Conservation (phyloP, 805 yeast species). For the Sugiyamaella marilandica region DNA sequence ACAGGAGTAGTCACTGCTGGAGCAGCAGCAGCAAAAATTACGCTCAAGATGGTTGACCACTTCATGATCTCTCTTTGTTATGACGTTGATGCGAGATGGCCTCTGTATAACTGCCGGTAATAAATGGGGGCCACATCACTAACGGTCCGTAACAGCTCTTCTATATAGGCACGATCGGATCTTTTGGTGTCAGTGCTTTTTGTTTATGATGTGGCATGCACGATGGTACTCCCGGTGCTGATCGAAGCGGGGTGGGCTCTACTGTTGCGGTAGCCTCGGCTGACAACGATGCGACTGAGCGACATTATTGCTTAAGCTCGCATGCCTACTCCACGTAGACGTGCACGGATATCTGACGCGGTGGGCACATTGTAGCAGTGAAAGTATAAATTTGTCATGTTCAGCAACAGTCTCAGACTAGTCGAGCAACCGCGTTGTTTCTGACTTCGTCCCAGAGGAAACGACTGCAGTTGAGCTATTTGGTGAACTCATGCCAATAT, state of each 20-base stretch:
- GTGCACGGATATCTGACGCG: too few species aligned
- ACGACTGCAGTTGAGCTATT: neutral
- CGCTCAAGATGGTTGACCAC: neutral
- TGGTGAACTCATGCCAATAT: neutral
- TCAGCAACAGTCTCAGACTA: too few species aligned
- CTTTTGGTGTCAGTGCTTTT: neutral
- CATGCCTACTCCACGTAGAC: too few species aligned
- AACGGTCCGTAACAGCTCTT: neutral
- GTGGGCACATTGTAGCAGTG: too few species aligned
- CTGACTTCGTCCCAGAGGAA: neutral
- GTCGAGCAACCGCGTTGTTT: neutral
- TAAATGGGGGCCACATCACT: neutral
- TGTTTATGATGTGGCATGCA: neutral
- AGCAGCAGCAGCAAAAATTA: neutral
- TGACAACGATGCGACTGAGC: too few species aligned
- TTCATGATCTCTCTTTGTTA: neutral
- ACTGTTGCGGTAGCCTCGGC: neutral
- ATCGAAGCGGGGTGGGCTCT: neutral
- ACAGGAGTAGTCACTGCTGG: slow-evolving; percentile 2
- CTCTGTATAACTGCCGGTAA: neutral
- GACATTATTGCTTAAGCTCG: too few species aligned
- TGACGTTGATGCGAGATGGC: neutral
- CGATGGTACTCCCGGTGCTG: neutral
- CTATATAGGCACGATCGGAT: neutral
- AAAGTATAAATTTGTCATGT: too few species aligned